Evolutionary conservation across 352 stramenopile genomes (phyloP).

Genomic region (Pythium chondricola): DNA sequence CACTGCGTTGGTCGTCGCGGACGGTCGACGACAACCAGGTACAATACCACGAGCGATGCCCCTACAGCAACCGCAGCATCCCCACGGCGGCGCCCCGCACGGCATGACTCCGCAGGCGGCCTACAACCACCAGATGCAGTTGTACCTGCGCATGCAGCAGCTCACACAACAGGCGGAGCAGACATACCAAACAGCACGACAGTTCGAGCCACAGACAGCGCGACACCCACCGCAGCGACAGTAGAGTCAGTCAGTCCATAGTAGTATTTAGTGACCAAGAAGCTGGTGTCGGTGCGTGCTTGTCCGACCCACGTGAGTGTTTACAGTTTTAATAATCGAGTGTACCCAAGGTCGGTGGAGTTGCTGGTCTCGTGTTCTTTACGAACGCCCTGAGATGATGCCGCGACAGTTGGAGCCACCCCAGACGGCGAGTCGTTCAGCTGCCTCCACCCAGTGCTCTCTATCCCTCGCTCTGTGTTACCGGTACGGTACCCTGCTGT

Average conservation of each 20-base stretch:
- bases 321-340: no score
- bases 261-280: background rate
- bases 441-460: no score
- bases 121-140: slow-evolving; percentile 7
- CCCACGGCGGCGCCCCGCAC: background rate
- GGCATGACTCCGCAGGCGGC: background rate
- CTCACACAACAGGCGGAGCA: slow-evolving; percentile 5
- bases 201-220: slow-evolving; percentile 13
- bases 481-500: no score
- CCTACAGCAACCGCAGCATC: background rate
- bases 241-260: no score
- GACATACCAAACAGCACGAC: slow-evolving; percentile 16
- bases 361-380: no score
- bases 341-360: no score
- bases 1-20: background rate
- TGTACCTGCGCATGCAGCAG: slow-evolving; percentile 12
- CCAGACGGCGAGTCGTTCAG: no score
- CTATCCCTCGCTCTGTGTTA: no score
- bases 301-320: no score
- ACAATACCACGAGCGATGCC: background rate
- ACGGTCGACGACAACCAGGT: background rate
- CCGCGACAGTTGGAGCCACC: no score
- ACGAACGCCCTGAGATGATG: no score
- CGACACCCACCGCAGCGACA: background rate
- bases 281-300: background rate